A percentile compares a stretch with the other conserved stretches of the same genome.
Conservation (phyloP, 495 filamentous ascomycete species). For the Talaromyces wortmannii region DNA sequence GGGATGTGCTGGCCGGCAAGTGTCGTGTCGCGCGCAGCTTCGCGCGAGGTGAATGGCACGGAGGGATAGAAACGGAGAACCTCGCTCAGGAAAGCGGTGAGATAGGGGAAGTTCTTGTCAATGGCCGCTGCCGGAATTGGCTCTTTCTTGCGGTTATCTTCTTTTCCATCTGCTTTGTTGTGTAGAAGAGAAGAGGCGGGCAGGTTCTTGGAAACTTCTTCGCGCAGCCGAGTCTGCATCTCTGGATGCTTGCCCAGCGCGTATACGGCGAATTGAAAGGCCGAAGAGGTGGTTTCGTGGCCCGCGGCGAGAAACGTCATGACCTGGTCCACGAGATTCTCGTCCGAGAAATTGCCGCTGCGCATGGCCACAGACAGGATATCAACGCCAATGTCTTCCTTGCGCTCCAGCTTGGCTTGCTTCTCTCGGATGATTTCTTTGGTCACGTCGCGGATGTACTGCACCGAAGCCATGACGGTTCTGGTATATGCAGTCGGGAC, state of each 20-base stretch:
- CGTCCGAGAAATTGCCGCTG: conserved; percentile 68
- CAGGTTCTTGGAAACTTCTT: conserved; percentile 55
- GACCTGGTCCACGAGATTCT: conserved; percentile 79
- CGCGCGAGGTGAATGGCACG: conserved; percentile 56
- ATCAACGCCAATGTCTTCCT: conserved; percentile 50
- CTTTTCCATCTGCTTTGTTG: neutral
- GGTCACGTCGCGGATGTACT: conserved; percentile 55
- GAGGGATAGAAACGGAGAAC: conserved; percentile 51
- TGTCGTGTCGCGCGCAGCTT: conserved; percentile 54
- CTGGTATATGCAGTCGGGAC: conserved; percentile 65
- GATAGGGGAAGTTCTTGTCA: conserved; percentile 46
- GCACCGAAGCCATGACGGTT: conserved; percentile 45
- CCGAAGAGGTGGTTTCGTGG: conserved; percentile 68
- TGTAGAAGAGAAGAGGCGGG: conserved; percentile 38
- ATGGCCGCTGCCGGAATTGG: conserved; percentile 43
- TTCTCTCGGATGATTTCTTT: conserved; percentile 62
- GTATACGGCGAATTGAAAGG: conserved; percentile 55
- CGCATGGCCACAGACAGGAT: conserved; percentile 79
- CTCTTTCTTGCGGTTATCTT: conserved; percentile 18
- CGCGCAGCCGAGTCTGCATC: conserved; percentile 49
- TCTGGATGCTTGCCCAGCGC: conserved; percentile 51
- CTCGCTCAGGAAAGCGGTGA: conserved; percentile 58
- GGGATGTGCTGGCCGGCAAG: conserved; percentile 51
- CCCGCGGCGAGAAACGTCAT: conserved; percentile 95
- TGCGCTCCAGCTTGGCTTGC: conserved; percentile 49